phyloP scores from a whole-genome alignment of 1,284 basidiomycete genomes.

The Irpex lacteus region DNA sequence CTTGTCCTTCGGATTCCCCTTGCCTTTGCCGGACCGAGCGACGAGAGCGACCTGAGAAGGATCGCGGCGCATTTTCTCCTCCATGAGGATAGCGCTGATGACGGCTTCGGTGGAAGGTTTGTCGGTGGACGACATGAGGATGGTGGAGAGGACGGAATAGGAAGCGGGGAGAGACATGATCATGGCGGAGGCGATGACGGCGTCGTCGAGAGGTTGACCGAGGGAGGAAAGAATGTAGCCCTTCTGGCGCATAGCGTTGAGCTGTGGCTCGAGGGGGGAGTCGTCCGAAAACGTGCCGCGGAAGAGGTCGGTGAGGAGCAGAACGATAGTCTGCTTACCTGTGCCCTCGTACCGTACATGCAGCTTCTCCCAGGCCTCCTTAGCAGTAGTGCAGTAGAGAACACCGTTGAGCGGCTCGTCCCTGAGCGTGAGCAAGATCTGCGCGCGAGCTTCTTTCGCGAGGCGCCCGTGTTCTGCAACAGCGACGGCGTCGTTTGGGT shows the following conservation, averaged over 20 bases:
- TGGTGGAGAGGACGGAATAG: conserved; percentile 19
- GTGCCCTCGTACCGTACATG: conserved; percentile 16
- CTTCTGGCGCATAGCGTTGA: conserved; percentile 19
- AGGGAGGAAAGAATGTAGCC: conserved; percentile 15
- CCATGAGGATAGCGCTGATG: conserved; percentile 12
- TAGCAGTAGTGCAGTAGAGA: conserved; percentile 7
- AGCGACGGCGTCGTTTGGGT: not conserved
- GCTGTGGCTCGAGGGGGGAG: conserved; percentile 18
- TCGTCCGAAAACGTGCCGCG: conserved; percentile 17
- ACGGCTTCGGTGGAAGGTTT: conserved; percentile 13
- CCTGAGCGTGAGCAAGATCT: conserved; percentile 21
- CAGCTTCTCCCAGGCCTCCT: conserved; percentile 17
- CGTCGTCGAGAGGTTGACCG: conserved; percentile 13
- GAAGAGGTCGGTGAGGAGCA: conserved; percentile 22
- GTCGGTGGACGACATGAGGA: conserved; percentile 15
- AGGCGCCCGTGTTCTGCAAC: not conserved
- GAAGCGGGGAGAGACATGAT: conserved; percentile 20
- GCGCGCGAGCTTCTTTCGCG: conserved; percentile 16
- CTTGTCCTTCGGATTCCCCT: conserved; percentile 9
- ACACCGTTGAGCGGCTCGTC: conserved; percentile 21
- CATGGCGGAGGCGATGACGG: conserved; percentile 18
- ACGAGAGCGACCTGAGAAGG: conserved; percentile 1
- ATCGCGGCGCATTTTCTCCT: conserved; percentile 12
- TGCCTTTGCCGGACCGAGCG: conserved; percentile 4
- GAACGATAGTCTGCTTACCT: conserved; percentile 19